Conservation (phyloP, 1,139 yeast species). For the Saccharomyces hybrid region DNA sequence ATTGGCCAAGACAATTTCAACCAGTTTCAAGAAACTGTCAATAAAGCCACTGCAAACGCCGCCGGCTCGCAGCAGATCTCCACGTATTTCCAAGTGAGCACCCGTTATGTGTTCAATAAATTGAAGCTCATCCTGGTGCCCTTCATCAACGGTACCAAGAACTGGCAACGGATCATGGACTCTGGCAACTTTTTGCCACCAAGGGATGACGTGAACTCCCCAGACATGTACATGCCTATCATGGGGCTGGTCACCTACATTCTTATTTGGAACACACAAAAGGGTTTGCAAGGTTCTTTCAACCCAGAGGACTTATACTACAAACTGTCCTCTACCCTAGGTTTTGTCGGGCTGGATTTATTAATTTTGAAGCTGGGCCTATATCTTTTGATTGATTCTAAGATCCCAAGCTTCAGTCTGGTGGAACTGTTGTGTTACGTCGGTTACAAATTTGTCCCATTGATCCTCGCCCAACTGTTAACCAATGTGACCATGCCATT, state of each 20-base stretch:
- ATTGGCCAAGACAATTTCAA: slow-evolving; percentile 28
- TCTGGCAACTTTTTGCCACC: slow-evolving; percentile 28
- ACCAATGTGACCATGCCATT: slow-evolving; percentile 36
- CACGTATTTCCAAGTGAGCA: slow-evolving; percentile 87
- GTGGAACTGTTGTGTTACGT: slow-evolving; percentile 86
- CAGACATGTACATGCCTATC: slow-evolving; percentile 90
- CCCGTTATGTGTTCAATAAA: slow-evolving; percentile 73
- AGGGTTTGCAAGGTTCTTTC: slow-evolving; percentile 83
- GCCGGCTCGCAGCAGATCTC: slow-evolving; percentile 22
- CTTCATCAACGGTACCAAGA: slow-evolving; percentile 54
- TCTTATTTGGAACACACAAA: slow-evolving; percentile 72
- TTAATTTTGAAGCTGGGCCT: slow-evolving; percentile 53
- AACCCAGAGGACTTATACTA: slow-evolving; percentile 90
- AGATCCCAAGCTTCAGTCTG: slow-evolving; percentile 38
- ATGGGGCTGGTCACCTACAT: slow-evolving; percentile 91
- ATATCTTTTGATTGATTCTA: slow-evolving; percentile 39
- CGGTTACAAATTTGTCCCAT: slow-evolving; percentile 89
- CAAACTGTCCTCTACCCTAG: slow-evolving; percentile 83
- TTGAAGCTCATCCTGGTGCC: slow-evolving; percentile 73
- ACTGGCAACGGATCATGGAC: slow-evolving; percentile 59
- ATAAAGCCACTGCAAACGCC: slow-evolving; percentile 18
- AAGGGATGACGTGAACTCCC: slow-evolving; percentile 72
- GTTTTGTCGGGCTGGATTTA: slow-evolving; percentile 69
- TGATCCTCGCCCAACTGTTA: slow-evolving; percentile 41
- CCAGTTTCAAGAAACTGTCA: slow-evolving; percentile 29